Base-by-base conservation (phyloP, 1,139 yeast genomes). In the Pichia sp. region DNA sequence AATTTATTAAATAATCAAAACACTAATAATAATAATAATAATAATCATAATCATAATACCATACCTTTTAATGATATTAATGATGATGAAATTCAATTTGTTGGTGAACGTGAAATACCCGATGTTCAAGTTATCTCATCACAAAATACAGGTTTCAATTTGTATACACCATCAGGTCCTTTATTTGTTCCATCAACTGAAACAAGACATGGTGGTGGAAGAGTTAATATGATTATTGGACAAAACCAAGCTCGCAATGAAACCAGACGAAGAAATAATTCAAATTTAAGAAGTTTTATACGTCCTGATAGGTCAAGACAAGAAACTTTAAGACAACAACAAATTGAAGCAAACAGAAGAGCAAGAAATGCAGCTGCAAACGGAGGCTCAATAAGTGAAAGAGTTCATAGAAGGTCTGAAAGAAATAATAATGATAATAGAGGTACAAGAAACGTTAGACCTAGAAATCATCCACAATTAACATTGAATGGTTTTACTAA, bases 61-160 rank as follows among this genome's bases (percentile, higher is more conserved):
- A 8, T 28, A 27, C 11, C 29, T 27, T 24, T 8, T 30, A 39
- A 31, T 24, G 40, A 37, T 36, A 50, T 40, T n/a, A 45, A 43
- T n/a, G 50, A 51, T 31, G 56, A 57, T 43, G 61, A 56, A 4
- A 46, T 57, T 23, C 50, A 55, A 34, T 42, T 57, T 23, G 39
- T 48, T 23, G 48, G 55, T 8, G 51, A 46, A 38, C 39, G 49
- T 11, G 48, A 47, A 24, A 35, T 44, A 8, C 55, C 55, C n/a
- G 51, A 46, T 30, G 29, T 49, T 25, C 37, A 48, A 35, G 38
- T 46, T 9, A 24, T 46, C 16, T 37, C 39, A 25, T 24, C 39
- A 2, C 24, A n/a, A 9, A 26, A 31, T 24, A 32, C 47, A 2
- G 49, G 49, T 8, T 47, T 22, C 20, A 30, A 39, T 3, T 8